These are phyloP conservation scores for Phalaenopsis hybrid DNA, from an alignment of 116 monocot species.

Conservation along the genomic window DNA sequence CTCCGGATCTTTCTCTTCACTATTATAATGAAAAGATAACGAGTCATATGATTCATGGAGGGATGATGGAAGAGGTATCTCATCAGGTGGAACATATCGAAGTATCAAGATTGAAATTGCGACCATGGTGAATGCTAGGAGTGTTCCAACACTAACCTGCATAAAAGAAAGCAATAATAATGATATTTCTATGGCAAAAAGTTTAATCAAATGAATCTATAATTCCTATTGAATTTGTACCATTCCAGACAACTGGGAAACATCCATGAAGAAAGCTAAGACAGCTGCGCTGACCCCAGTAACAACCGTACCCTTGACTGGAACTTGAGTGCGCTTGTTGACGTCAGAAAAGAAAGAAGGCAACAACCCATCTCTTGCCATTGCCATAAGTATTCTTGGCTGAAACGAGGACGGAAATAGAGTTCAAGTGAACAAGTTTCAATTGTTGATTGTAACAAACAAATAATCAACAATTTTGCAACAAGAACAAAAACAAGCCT, in stretches of 20 bases:
- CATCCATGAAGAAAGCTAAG: constrained; percentile 92
- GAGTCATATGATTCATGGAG: constrained; percentile 67
- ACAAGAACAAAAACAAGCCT: no score
- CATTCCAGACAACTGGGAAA: constrained; percentile 97
- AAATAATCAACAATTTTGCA: not conserved
- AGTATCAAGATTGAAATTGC: constrained; percentile 96
- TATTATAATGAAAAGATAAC: constrained; percentile 32
- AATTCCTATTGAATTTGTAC: constrained; percentile 27
- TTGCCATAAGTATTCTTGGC: constrained; percentile 99
- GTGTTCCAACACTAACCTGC: constrained; percentile 98
- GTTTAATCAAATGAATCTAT: constrained; percentile 3
- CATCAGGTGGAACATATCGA: constrained; percentile 91
- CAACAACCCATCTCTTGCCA: constrained; percentile 96
- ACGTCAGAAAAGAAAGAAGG: constrained; percentile 87
- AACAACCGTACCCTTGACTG: constrained; percentile 82
- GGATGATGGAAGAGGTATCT: constrained; percentile 78
- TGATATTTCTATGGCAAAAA: not conserved
- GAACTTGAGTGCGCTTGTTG: constrained; percentile 74
- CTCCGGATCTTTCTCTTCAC: constrained; percentile 24
- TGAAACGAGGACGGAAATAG: constrained; percentile 14
- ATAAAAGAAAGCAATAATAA: constrained; percentile 6
- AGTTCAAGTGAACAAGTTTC: not conserved
- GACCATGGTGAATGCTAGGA: constrained; percentile 94
- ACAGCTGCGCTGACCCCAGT: constrained; percentile 68
- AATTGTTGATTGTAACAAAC: not conserved